phyloP scores from a whole-genome alignment of 345 rosid species.

The Triadica sebifera region DNA sequence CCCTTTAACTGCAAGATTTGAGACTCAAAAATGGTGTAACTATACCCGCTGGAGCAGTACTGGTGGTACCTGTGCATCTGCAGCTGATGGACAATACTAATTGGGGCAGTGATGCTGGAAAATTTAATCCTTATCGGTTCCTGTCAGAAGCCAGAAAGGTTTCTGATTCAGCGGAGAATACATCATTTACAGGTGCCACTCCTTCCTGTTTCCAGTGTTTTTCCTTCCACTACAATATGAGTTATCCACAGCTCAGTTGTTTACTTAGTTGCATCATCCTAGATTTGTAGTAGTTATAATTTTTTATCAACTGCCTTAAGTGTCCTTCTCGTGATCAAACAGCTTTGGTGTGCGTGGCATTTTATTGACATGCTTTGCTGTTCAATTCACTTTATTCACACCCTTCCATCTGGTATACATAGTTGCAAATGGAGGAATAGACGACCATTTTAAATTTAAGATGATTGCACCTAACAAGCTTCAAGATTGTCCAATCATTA shows the following conservation, averaged over 20 bases:
- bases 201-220: background rate
- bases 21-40: conserved; percentile 41
- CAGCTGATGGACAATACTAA: conserved; percentile 47
- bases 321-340: background rate
- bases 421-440: background rate
- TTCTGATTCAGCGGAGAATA: conserved; percentile 16
- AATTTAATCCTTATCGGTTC: conserved; percentile 62
- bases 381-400: background rate
- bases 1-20: conserved; percentile 40
- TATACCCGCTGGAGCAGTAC: conserved; percentile 52
- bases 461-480: background rate
- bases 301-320: background rate
- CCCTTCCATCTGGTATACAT: background rate
- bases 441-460: background rate
- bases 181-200: conserved; percentile 30
- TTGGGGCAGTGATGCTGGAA: conserved; percentile 53
- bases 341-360: conserved; percentile 10
- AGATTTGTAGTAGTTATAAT: background rate
- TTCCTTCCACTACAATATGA: background rate
- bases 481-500: background rate
- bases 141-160: conserved; percentile 28
- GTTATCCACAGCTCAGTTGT: background rate
- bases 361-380: background rate
- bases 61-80: conserved; percentile 58
- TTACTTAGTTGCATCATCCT: background rate